Evolutionary conservation across 371 early-diverging fungal species (phyloP).

Genomic region (Thermomucor indicae-seudaticae): DNA sequence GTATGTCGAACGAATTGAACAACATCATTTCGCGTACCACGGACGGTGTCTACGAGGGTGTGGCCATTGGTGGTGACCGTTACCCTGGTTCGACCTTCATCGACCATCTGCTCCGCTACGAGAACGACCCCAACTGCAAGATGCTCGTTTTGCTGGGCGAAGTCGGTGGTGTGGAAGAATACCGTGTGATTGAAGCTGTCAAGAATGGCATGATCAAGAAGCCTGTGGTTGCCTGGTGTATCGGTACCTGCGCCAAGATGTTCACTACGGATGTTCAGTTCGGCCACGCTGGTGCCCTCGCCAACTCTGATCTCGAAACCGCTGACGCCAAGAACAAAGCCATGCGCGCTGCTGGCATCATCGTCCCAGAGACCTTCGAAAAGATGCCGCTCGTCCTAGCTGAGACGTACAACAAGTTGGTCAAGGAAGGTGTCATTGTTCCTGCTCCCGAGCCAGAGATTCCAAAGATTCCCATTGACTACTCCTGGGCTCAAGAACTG

Average conservation of each 20-base stretch:
- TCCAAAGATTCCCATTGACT: slow-evolving; percentile 99
- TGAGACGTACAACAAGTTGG: slow-evolving; percentile 74
- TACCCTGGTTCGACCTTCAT: slow-evolving; percentile 99
- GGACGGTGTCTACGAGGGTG: slow-evolving; percentile 98
- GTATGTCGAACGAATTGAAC: slow-evolving; percentile 99
- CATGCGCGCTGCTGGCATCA: slow-evolving; percentile 83
- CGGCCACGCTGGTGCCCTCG: slow-evolving; percentile 97
- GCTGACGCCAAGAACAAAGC: slow-evolving; percentile 95
- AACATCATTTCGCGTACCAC: slow-evolving; percentile 95
- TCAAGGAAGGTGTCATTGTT: slow-evolving; percentile 66
- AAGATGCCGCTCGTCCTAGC: slow-evolving; percentile 82
- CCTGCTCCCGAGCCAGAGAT: slow-evolving; percentile 84
- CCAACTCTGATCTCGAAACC: slow-evolving; percentile 94
- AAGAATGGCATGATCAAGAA: slow-evolving; percentile 86
- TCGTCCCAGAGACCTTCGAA: slow-evolving; percentile 96
- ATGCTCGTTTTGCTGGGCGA: slow-evolving; percentile 95
- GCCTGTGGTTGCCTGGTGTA: slow-evolving; percentile 98
- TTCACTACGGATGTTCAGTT: slow-evolving; percentile 97
- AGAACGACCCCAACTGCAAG: slow-evolving; percentile 91
- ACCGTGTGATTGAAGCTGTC: slow-evolving; percentile 91
- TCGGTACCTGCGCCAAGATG: slow-evolving; percentile 98
- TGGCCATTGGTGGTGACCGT: slow-evolving; percentile 98
- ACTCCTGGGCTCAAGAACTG: slow-evolving; percentile 97
- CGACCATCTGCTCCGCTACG: slow-evolving; percentile 93
- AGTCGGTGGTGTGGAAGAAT: slow-evolving; percentile 98